Evolutionary conservation across 2,329 filamentous ascomycete genomes (phyloP), one percentile per base, ranked within the genome.

Genomic region (Mycosphaerelloides madeirae): DNA sequence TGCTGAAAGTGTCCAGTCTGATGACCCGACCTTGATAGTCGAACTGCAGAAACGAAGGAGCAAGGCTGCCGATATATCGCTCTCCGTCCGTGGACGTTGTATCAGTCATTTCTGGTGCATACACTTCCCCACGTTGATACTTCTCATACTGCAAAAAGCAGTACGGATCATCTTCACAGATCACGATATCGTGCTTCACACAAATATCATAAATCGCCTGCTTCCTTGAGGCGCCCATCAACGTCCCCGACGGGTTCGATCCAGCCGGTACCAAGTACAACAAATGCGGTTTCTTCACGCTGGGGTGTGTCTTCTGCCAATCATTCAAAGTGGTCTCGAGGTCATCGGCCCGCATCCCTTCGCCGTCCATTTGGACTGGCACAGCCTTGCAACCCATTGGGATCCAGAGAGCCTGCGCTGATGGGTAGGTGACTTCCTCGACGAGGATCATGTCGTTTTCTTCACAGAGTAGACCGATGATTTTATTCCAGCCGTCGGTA

Each of bases 401-500:
- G 16, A 41, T 18, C 39, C 29, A 41, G 31, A 41, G 29, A 35
- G 39, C 39, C 14, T 34, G 39, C 12, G 39, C 29, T 12, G 39
- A 41, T 9, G 39, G 39, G 18, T 41, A 41, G 7, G 39, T 41
- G n/a, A 22, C 18, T 25, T 41, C 39, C 31, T 41, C 39, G 31
- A 29, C 33, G 6, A 41, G 14, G 31, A 41, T 41, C 11, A 22
- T 33, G 19, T 41, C 39, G 14, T 31, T 19, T 34, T 41, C 29
- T 34, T 41, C 39, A 14, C 39, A 41, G 13, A 41, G 19, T 13
- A 41, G 14, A 9, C 39, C 39, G 3, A 41, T 31, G 19, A 34
- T 20, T 25, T 41, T 41, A n/a, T 41, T 31, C 39, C 39, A 41
- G 20, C 25, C 39, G 34, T 41, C 39, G 13, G 39, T 41, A n/a